phyloP scores from a whole-genome alignment of 768 basidiomycete species.

The Podaxis sp. region DNA sequence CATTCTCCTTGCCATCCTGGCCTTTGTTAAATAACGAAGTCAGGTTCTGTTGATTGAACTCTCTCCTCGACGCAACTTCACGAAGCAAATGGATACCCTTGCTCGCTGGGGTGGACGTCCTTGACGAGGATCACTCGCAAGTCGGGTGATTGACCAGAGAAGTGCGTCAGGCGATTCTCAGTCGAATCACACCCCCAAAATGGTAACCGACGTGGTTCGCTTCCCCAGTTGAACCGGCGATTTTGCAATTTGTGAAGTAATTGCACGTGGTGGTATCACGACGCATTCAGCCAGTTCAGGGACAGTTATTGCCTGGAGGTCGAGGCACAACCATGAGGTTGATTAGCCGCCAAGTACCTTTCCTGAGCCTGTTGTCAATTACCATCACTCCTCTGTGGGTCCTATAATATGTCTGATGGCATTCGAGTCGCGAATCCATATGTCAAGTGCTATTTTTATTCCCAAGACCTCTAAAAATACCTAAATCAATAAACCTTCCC shows the following conservation, averaged over 20 bases:
- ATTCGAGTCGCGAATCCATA: background rate
- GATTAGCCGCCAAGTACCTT: background rate
- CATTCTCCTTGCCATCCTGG: too few relatives aligned
- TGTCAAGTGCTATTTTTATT: background rate
- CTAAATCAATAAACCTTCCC: background rate
- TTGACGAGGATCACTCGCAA: conserved; percentile 5
- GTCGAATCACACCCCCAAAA: conserved; percentile 4
- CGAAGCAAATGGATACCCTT: background rate
- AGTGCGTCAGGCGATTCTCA: background rate
- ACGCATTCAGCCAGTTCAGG: background rate
- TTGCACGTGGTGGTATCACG: background rate
- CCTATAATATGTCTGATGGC: background rate
- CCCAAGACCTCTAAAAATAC: background rate
- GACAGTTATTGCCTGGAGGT: background rate
- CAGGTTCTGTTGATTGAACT: background rate
- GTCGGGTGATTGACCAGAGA: background rate
- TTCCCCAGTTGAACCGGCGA: background rate
- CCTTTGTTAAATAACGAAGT: too few relatives aligned
- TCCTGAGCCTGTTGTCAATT: background rate
- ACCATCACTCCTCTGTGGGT: background rate
- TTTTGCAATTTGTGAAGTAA: background rate
- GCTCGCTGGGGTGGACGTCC: background rate
- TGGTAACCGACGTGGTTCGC: background rate
- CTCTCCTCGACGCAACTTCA: background rate
- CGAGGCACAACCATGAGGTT: background rate